phyloP scores from a whole-genome alignment of 1,139 yeast genomes.

The Candida pseudoviswanathii region DNA sequence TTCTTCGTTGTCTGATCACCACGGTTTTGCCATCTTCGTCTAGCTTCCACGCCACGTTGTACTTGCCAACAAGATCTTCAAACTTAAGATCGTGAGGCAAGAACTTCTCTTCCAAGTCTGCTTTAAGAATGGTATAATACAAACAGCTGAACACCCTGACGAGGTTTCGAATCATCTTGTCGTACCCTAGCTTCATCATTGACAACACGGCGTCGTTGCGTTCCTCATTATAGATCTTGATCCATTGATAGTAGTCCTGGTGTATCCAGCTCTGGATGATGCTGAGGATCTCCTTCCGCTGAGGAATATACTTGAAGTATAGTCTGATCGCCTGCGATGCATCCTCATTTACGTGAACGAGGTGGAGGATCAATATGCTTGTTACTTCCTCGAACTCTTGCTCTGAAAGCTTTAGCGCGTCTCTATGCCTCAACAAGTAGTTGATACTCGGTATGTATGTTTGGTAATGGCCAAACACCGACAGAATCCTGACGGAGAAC shows the following conservation, averaged over 20 bases:
- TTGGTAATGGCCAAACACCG: constrained; percentile 53
- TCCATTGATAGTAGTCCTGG: constrained; percentile 47
- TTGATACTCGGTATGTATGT: constrained; percentile 58
- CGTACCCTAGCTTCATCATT: constrained; percentile 47
- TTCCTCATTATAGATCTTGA: constrained; percentile 32
- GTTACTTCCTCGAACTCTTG: constrained; percentile 43
- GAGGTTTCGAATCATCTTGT: constrained; percentile 30
- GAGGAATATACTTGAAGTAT: constrained; percentile 31
- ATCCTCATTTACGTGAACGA: constrained; percentile 47
- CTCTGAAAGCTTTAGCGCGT: constrained; percentile 11
- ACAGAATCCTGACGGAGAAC: constrained; percentile 50
- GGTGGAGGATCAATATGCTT: constrained; percentile 46
- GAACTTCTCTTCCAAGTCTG: constrained; percentile 23
- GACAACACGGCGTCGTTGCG: constrained; percentile 28
- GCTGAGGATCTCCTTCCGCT: constrained; percentile 22
- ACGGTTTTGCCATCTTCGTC: constrained; percentile 22
- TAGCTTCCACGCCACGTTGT: constrained; percentile 30
- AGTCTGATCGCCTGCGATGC: constrained; percentile 35
- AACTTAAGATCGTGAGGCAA: constrained; percentile 32
- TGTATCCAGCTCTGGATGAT: constrained; percentile 39
- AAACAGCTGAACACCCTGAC: constrained; percentile 33
- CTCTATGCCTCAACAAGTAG: constrained; percentile 32
- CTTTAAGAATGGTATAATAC: constrained; percentile 33
- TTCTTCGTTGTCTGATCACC: constrained; percentile 23
- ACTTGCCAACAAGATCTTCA: constrained; percentile 21